Evolutionary conservation across 345 rosid genomes (phyloP), one percentile per base, ranked within the genome.

Genomic region (Noccaea bulbosa): DNA sequence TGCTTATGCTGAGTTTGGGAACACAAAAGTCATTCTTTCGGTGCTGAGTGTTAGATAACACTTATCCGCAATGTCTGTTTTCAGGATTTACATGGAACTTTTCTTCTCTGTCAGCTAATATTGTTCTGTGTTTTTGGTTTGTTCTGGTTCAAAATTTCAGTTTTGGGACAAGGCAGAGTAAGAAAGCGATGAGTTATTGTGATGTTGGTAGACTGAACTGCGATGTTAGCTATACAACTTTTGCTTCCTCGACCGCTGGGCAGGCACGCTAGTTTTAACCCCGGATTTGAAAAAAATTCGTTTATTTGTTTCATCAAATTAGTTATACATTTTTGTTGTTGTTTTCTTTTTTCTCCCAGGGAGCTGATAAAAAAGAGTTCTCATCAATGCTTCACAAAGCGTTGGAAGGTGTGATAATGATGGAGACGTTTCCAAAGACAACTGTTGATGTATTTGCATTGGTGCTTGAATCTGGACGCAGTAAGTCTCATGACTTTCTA

Each of bases 161-260:
- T 51, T 94, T 91, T 80, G 99, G 99, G 62, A 98, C 99, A n/a
- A 85, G 97, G 76, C 97, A 94, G 77, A 94, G 95, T 78, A 92
- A 89, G 87, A 94, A 91, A 80, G 96, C 99, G 17, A 89, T 86
- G 94, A 80, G 69, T 89, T 94, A 87, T 60, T 87, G 96, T 57
- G 95, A 89, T 57, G 80, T 74, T 40, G 99, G 99, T 34, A 70
- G 93, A 55, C 62, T 91, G 65, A 94, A 94, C 69, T 91, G 99
- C 81, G 84, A 78, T 77, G 88, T 94, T 53, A 89, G 86, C 85
- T 94, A 85, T 72, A 85, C 98, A n/a, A 91, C 89, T 62, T 91
- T 89, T 78, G 84, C 93, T 50, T 79, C 89, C 62, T 78, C 89
- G 3, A 65, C 67, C 65, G 74, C 87, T 44, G 92, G 95, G 14